phyloP scores from a whole-genome alignment of 2,329 filamentous ascomycete genomes.

The Cercospora zeae-maydis region DNA sequence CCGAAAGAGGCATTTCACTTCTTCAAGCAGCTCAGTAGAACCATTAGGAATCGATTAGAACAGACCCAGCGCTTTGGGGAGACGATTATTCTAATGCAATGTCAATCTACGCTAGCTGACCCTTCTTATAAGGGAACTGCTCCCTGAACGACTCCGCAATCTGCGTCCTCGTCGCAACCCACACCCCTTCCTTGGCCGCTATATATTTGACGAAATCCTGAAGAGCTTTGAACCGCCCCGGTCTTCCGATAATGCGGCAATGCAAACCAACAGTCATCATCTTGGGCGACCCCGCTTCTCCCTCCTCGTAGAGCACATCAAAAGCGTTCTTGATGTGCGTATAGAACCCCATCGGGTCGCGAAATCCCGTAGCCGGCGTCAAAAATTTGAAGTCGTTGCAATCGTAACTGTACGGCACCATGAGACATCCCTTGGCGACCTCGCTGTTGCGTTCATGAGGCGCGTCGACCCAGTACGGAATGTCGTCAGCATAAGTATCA shows the following conservation, averaged over 20 bases:
- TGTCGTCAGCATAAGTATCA: conserved; percentile 54
- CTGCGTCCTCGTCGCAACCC: conserved; percentile 53
- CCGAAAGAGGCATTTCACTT: neutral
- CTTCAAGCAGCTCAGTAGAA: neutral
- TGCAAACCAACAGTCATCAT: conserved; percentile 59
- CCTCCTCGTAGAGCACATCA: conserved; percentile 54
- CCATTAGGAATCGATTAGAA: neutral
- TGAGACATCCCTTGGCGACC: conserved; percentile 47
- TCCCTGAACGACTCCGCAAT: conserved; percentile 51
- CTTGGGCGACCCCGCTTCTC: conserved; percentile 48
- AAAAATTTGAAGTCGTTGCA: conserved; percentile 54
- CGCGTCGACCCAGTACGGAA: conserved; percentile 55
- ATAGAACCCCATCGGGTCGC: conserved; percentile 46
- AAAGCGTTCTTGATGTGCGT: conserved; percentile 52
- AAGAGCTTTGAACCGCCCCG: conserved; percentile 51
- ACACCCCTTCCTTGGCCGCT: conserved; percentile 50
- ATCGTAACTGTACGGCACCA: conserved; percentile 48
- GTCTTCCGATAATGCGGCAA: conserved; percentile 53
- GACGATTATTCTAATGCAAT: neutral
- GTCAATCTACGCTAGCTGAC: conserved; percentile 19
- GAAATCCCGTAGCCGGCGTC: conserved; percentile 44
- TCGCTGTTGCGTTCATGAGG: conserved; percentile 44
- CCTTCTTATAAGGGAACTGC: conserved; percentile 47
- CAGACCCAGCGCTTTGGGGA: neutral
- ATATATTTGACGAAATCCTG: conserved; percentile 55